Percentiles rank a stretch among this genome's conserved stretches.
Conservation (phyloP, 176 grass and related monocot species). For the Phyllostachys edulis region DNA sequence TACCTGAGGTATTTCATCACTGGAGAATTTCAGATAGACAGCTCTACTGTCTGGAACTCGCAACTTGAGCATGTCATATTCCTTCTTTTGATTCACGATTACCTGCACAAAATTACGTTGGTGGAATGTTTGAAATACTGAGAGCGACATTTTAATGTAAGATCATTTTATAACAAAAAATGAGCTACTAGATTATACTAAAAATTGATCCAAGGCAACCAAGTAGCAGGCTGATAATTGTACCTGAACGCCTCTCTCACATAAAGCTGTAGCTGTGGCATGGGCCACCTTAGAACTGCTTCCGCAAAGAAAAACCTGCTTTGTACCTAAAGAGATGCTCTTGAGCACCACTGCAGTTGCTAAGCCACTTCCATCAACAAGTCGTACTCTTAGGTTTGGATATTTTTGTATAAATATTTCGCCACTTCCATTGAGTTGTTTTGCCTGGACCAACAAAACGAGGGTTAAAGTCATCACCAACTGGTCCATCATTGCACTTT, state of each 20-base stretch:
- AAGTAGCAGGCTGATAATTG: background rate
- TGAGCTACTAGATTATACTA: background rate
- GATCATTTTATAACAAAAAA: background rate
- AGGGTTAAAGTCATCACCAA: background rate
- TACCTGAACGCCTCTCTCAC: constrained; percentile 69
- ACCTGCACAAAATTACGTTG: constrained; percentile 50
- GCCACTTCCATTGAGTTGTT: constrained; percentile 72
- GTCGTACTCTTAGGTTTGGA: constrained; percentile 71
- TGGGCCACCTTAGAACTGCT: constrained; percentile 59
- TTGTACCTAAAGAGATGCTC: constrained; percentile 54
- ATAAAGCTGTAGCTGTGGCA: constrained; percentile 51
- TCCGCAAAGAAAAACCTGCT: constrained; percentile 55
- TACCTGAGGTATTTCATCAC: constrained; percentile 59
- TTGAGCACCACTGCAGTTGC: constrained; percentile 77
- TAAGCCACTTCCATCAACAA: constrained; percentile 94
- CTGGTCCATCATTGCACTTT: background rate
- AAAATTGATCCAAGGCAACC: background rate
- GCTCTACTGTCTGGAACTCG: constrained; percentile 43
- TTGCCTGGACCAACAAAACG: constrained; percentile 41
- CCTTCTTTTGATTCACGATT: constrained; percentile 63
- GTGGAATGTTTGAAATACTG: background rate
- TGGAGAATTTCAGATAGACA: constrained; percentile 58
- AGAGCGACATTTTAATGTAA: background rate
- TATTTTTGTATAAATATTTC: constrained; percentile 71
- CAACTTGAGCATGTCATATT: constrained; percentile 56